Base-by-base conservation (phyloP, 1,139 yeast genomes). In the Sugiyamaella grinbergsii region DNA sequence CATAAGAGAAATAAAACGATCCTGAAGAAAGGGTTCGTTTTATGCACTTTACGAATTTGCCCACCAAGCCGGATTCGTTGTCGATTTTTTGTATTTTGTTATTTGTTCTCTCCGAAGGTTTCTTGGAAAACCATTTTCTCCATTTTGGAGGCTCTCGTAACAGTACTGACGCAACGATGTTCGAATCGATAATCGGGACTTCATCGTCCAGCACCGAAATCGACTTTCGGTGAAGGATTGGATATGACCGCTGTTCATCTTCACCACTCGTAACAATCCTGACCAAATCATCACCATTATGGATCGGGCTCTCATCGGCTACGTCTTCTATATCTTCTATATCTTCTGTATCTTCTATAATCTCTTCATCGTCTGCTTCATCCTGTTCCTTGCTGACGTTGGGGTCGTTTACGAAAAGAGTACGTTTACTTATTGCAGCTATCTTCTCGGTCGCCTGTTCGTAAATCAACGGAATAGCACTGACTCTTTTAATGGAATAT, bases 1-100 rank as follows among this genome's bases (percentile, higher is more conserved):
- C 60, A 31, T 59, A 53, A 8, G 65, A 55, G 44, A 54, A 63
- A 38, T 60, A 63, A 29, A 58, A 55, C 1, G 55, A 54, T 15
- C 55, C 56, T 6, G 47, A 51, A 19, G 49, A 58, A 28, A 56
- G 54, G n/a, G 29, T 19, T 15, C 40, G 36, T 36, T 34, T 36
- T n/a, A 57, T 42, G 33, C 41, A 42, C 42, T 51, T 51, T 15
- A 54, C 38, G 8, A 58, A 52, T 47, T 59, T 61, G n/a, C 49
- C 54, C 5, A 56, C 38, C 33, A 57, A 37, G 16, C 43, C 46
- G 13, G 51, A 46, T 16, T 41, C 23, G 38, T n/a, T 29, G n/a
- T 37, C 33, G 11, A 15, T 15, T 28, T 38, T 43, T n/a, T 19
- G 13, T 15, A 23, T 22, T 7, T 10, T 20, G 6, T 16, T 16